Base-by-base conservation (phyloP, 2,329 filamentous ascomycete species). In the Waltergamsia citrina region DNA sequence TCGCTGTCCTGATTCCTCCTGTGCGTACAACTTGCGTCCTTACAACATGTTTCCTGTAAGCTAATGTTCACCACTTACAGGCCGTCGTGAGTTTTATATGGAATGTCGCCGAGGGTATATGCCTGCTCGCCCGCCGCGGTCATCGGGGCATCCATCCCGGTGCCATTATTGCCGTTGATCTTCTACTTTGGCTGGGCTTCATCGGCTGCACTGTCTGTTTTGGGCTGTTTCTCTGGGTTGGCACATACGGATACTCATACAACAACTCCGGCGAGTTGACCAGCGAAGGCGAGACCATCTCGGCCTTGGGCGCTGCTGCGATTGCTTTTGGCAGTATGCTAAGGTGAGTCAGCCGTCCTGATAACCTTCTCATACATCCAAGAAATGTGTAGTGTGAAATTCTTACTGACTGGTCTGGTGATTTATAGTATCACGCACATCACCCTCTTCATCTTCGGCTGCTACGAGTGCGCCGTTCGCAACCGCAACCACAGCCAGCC, bases 371-470 rank as follows among this genome's bases (percentile, higher is more conserved):
- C 32, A 6, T 28, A 14, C 9, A 17, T 17, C 4, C 9, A 4
- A n/a, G 15, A 10, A 34, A 12, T 14, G 10, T 15, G 4, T 14
- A 9, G 14, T 24, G 23, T 10, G n/a, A n/a, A n/a, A n/a, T n/a
- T n/a, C n/a, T n/a, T n/a, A 34, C 31, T 23, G n/a, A 24, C 20
- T 29, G 31, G n/a, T n/a, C n/a, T n/a, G n/a, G n/a, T n/a, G n/a
- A n/a, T n/a, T 7, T 9, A 16, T 22, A 47, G 45, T 8, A 8
- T 43, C 32, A 3, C 35, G 21, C 45, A 48, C 25, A 29, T 48
- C 23, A 30, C 32, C 19, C 28, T 48, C 16, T 48, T 48, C 33
- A 27, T 46, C 38, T 46, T 48, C 11, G 45, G 36, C 17, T 46
- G 45, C 39, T 38, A 34, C 33, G 43, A 47, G 33, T 44, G 41